Evolutionary conservation across 331 rosid species (phyloP).

Genomic region (Pyrus hybrid): DNA sequence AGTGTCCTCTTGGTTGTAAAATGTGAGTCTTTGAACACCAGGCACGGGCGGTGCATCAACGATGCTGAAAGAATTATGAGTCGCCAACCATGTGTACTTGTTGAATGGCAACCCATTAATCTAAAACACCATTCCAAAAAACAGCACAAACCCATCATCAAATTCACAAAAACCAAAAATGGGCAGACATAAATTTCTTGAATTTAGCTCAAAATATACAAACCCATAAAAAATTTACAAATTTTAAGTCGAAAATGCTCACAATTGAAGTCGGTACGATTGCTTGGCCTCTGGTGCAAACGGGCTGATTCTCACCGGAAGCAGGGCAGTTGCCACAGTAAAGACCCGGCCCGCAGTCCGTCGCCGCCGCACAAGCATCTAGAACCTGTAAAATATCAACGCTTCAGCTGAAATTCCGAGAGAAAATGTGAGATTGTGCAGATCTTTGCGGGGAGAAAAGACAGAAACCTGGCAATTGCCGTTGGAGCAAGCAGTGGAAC

Average conservation of each 20-base stretch:
- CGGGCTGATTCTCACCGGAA: slow-evolving; percentile 58
- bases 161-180: background rate
- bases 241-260: background rate
- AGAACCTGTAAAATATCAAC: slow-evolving; percentile 40
- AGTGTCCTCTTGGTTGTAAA: slow-evolving; percentile 88
- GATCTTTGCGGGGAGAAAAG: slow-evolving; percentile 23
- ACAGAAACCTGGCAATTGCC: slow-evolving; percentile 75
- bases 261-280: slow-evolving; percentile 53
- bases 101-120: slow-evolving; percentile 81
- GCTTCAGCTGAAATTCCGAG: slow-evolving; percentile 14
- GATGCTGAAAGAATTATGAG: slow-evolving; percentile 94
- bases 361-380: slow-evolving; percentile 56
- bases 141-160: background rate
- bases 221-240: background rate
- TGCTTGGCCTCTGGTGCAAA: slow-evolving; percentile 86
- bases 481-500: slow-evolving; percentile 56
- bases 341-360: slow-evolving; percentile 75
- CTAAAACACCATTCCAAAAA: slow-evolving; percentile 25
- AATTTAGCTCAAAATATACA: background rate
- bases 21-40: slow-evolving; percentile 83
- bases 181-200: background rate
- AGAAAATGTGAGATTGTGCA: background rate
- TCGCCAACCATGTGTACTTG: slow-evolving; percentile 88
- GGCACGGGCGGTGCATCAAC: slow-evolving; percentile 74
- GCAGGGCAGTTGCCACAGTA: slow-evolving; percentile 92